These are phyloP conservation scores for Cladosporium sp. DNA, from an alignment of 2,329 filamentous ascomycete genomes.

Conservation along the genomic window DNA sequence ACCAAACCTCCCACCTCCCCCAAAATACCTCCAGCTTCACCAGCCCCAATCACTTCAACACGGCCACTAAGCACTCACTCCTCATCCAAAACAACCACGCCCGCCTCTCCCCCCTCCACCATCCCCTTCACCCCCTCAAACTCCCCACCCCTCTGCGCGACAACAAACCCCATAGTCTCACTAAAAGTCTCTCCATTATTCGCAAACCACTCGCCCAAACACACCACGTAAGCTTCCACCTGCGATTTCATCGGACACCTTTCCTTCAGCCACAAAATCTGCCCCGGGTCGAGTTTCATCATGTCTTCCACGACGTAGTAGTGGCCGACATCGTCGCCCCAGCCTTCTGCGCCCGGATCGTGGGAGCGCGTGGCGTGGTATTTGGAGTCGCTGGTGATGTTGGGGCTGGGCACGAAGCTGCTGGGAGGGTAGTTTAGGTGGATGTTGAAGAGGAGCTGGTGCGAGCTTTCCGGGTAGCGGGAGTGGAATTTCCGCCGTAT, in stretches of 20 bases:
- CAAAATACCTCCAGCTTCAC: too few relatives aligned
- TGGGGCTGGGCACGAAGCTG: conserved; percentile 30
- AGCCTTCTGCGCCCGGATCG: conserved; percentile 54
- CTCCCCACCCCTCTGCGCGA: conserved; percentile 51
- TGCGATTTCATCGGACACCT: conserved; percentile 53
- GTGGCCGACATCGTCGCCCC: conserved; percentile 60
- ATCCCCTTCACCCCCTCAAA: conserved; percentile 56
- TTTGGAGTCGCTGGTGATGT: conserved; percentile 30
- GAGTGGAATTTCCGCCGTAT: conserved; percentile 56
- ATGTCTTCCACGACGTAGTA: conserved; percentile 62
- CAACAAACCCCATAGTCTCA: conserved; percentile 54
- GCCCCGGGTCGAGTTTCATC: conserved; percentile 58
- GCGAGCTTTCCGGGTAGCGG: conserved; percentile 46
- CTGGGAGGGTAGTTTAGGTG: conserved; percentile 31
- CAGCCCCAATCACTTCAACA: too few relatives aligned
- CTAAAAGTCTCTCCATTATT: conserved; percentile 60
- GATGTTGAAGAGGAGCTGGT: conserved; percentile 48
- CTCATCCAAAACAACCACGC: conserved; percentile 47
- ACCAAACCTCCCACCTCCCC: too few relatives aligned
- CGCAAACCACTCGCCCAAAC: conserved; percentile 56
- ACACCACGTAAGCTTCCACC: conserved; percentile 50
- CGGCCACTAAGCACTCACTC: too few relatives aligned
- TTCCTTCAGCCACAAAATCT: conserved; percentile 54
- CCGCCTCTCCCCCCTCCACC: conserved; percentile 64
- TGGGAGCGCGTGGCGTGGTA: conserved; percentile 45